Evolutionary conservation across 2,329 filamentous ascomycete species (phyloP).

Genomic region (Penicillium hordei): DNA sequence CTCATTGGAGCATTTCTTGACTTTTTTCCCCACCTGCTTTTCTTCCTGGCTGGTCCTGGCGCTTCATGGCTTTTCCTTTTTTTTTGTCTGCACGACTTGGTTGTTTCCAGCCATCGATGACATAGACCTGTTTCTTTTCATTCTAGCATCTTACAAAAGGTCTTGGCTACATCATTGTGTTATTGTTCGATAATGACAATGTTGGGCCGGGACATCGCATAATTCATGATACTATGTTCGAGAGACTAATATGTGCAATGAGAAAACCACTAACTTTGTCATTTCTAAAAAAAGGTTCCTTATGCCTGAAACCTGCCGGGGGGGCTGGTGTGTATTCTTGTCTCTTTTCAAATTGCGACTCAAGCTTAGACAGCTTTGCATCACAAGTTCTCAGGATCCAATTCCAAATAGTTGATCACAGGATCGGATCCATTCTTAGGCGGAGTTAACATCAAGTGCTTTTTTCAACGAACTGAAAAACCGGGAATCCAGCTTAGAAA

Average conservation of each 20-base stretch:
- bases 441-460: too few relatives aligned
- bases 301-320: too few relatives aligned
- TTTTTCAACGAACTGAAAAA: neutral
- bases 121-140: slow-evolving; percentile 27
- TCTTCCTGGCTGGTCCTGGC: slow-evolving; percentile 40
- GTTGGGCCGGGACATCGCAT: slow-evolving; percentile 1
- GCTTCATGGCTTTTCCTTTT: slow-evolving; percentile 31
- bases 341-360: too few relatives aligned
- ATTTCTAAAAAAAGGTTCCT: too few relatives aligned
- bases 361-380: too few relatives aligned
- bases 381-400: too few relatives aligned
- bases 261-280: too few relatives aligned
- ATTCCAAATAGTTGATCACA: too few relatives aligned
- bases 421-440: too few relatives aligned
- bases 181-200: slow-evolving; percentile 9
- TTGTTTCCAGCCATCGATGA: slow-evolving; percentile 18
- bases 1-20: slow-evolving; percentile 21
- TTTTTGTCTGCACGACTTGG: slow-evolving; percentile 21
- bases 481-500: neutral
- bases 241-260: slow-evolving; percentile 24
- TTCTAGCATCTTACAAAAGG: slow-evolving; percentile 24
- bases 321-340: too few relatives aligned
- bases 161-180: slow-evolving; percentile 9
- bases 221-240: slow-evolving; percentile 20
- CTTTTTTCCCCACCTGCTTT: slow-evolving; percentile 9